phyloP scores from a whole-genome alignment of 371 early-diverging fungal genomes.

The Chytridium lagenaria region DNA sequence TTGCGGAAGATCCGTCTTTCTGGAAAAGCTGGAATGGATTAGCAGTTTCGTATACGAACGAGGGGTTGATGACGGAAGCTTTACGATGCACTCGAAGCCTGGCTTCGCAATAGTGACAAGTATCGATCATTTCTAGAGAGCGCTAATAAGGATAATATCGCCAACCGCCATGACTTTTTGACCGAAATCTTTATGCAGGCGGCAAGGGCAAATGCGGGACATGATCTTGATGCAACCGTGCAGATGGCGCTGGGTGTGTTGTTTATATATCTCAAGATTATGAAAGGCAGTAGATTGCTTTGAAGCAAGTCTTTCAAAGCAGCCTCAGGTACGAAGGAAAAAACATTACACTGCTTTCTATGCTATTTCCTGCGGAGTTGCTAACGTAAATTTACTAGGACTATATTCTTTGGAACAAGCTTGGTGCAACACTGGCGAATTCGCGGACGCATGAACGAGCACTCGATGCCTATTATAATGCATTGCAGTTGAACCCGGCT shows the following conservation, averaged over 20 bases:
- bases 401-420: conserved; percentile 94
- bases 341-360: conserved; percentile 1
- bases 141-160: conserved; percentile 10
- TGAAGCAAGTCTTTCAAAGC: conserved; percentile 82
- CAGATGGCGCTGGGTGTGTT: conserved; percentile 94
- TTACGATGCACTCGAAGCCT: conserved; percentile 86
- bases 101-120: conserved; percentile 77
- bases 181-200: conserved; percentile 82
- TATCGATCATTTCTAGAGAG: conserved; percentile 61
- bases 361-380: too few species aligned
- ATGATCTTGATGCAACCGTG: conserved; percentile 73
- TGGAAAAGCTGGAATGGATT: conserved; percentile 84
- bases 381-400: too few species aligned
- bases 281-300: conserved; percentile 96
- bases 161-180: conserved; percentile 72
- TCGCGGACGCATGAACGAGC: conserved; percentile 75
- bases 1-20: conserved; percentile 71
- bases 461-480: conserved; percentile 91
- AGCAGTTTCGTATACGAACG: conserved; percentile 94
- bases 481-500: conserved; percentile 90
- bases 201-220: conserved; percentile 72
- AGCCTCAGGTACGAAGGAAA: conserved; percentile 79
- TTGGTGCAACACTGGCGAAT: conserved; percentile 95
- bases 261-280: conserved; percentile 89
- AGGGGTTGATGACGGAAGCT: conserved; percentile 81